phyloP scores from a whole-genome alignment of 2,329 filamentous ascomycete species.

The Ophiocordyceps robertsii region DNA sequence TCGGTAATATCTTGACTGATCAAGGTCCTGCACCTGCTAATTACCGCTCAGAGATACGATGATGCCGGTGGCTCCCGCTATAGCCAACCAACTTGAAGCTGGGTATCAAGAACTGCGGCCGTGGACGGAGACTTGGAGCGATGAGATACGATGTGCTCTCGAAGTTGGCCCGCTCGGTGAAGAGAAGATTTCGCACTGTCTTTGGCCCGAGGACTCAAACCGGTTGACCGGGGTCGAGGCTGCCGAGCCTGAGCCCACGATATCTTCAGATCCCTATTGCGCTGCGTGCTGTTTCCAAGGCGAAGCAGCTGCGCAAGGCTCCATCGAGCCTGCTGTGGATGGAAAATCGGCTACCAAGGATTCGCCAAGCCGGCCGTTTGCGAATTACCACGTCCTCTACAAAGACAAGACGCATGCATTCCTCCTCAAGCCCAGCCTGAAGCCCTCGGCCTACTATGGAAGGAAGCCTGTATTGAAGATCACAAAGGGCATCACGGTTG shows the following conservation, averaged over 20 bases:
- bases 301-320: conserved; percentile 43
- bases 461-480: conserved; percentile 74
- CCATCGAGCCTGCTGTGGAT: conserved; percentile 19
- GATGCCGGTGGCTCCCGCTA: conserved; percentile 70
- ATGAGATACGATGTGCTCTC: conserved; percentile 80
- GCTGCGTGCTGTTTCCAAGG: conserved; percentile 46
- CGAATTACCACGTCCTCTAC: conserved; percentile 75
- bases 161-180: conserved; percentile 84
- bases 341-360: conserved; percentile 22
- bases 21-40: neutral
- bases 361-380: conserved; percentile 44
- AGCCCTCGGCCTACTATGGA: conserved; percentile 75
- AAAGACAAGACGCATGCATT: conserved; percentile 66
- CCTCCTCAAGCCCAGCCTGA: conserved; percentile 71
- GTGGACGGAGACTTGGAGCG: conserved; percentile 85
- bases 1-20: conserved; percentile 11
- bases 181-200: conserved; percentile 71
- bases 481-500: conserved; percentile 68
- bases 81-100: conserved; percentile 87
- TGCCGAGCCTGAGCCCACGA: conserved; percentile 19
- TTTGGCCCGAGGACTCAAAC: conserved; percentile 55
- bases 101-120: conserved; percentile 77
- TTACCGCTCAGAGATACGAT: conserved; percentile 54
- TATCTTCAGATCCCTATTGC: conserved; percentile 43
- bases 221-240: conserved; percentile 6